Evolutionary conservation across 305 asterid genomes (phyloP), one percentile per base, ranked within the genome.

Genomic region (Fraxinus dipetala): DNA sequence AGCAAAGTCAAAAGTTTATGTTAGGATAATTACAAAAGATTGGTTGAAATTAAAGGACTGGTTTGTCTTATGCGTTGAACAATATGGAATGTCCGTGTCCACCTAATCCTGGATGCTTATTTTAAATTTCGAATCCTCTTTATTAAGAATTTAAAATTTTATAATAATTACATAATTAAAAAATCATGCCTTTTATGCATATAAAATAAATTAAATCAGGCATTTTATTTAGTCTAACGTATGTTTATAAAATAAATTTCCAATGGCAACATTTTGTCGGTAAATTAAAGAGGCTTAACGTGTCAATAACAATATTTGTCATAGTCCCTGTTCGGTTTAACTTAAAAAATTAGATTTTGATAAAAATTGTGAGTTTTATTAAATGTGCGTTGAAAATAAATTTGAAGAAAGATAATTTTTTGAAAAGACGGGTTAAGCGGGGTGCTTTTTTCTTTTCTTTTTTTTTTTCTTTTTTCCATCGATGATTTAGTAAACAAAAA

Each of bases 1-100:
- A 61, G 22, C 34, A 31, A 54, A 26, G 45, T 16, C 3, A 32
- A 76, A 82, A 82, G 83, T 79, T 80, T 78, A 77, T 79, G 80
- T 82, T 35, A 51, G 20, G 61, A 51, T 51, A 59, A 59, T 59
- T 59, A 59, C 70, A 59, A 5, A 6, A n/a, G 26, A 59, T 1
- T 0, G 13, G 70, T n/a, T 59, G 31, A 59, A n/a, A 59, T 6
- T 18, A 18, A 59, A 59, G 28, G 28, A n/a, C 30, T n/a, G 69
- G 2, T 18, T 59, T 59, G 70, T 59, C 70, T 59, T 7, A 20
- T 59, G 70, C 70, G 2, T 1, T 2, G 26, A 20, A 20, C 70
- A 3, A 0, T 59, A 6, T 20, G 26, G 18, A 59, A 59, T 20
- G 70, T 59, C 70, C 26, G 26, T 34, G 38, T 34, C 5, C 5